Evolutionary conservation across 164 flowering plant species (phyloP).

Genomic region (Vitis amurensis): DNA sequence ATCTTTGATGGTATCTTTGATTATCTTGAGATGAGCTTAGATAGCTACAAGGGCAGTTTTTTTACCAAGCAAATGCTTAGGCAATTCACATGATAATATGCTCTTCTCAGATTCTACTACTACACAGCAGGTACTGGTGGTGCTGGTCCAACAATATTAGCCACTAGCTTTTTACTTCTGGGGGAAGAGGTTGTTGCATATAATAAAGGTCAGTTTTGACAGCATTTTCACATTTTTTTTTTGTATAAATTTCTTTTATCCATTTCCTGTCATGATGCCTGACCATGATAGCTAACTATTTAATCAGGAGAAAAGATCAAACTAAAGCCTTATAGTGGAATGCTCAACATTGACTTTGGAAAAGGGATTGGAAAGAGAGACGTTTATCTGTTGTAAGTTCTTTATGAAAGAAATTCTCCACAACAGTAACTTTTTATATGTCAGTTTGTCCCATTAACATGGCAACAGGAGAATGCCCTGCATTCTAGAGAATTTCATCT

Average conservation of each 20-base stretch:
- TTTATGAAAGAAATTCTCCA: conserved; percentile 2
- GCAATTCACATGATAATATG: conserved; percentile 10
- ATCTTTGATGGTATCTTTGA: not conserved
- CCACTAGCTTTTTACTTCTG: conserved; percentile 93
- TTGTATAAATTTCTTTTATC: not conserved
- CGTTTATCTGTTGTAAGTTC: conserved; percentile 90
- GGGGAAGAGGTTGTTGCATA: conserved; percentile 96
- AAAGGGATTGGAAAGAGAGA: conserved; percentile 84
- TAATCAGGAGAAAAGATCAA: conserved; percentile 73
- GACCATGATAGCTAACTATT: conserved; percentile 7
- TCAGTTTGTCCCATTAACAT: not conserved
- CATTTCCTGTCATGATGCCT: conserved; percentile 2
- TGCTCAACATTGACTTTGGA: conserved; percentile 92
- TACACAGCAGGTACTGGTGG: conserved; percentile 98
- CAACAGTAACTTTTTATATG: not conserved
- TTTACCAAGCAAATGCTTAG: not conserved
- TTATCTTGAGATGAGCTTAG: not conserved
- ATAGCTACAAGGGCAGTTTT: not conserved
- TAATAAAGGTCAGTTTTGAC: conserved; percentile 62
- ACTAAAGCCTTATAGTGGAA: conserved; percentile 86
- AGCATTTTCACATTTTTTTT: not conserved
- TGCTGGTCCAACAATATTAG: conserved; percentile 96
- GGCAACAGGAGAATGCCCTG: not conserved
- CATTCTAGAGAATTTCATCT: not conserved
- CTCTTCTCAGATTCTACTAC: conserved; percentile 71